Percentiles rank a stretch among this genome's conserved stretches.
These are phyloP conservation scores for Aspergillus melleus DNA, from an alignment of 2,329 filamentous ascomycete species.

Conservation along the genomic window DNA sequence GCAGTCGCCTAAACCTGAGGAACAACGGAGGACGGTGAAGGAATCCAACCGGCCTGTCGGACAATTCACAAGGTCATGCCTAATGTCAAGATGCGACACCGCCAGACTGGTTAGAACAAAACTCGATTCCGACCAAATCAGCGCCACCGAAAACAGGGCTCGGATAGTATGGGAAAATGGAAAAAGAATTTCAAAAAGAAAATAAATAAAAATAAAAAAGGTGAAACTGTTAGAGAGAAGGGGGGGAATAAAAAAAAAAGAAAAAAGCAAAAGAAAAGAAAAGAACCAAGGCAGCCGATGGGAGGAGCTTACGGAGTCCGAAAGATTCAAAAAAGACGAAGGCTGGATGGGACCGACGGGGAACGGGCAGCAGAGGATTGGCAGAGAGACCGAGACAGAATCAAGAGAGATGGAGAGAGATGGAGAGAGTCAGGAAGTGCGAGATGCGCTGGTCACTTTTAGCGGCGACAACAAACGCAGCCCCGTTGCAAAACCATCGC, in stretches of 20 bases:
- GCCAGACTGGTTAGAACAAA: not conserved
- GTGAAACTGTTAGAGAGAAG: too few species aligned
- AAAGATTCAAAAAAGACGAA: constrained; percentile 21
- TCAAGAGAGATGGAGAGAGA: not conserved
- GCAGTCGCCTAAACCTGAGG: not conserved
- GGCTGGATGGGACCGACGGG: constrained; percentile 19
- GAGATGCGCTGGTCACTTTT: constrained; percentile 3
- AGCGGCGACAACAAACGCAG: constrained; percentile 12
- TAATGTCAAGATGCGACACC: constrained; percentile 1
- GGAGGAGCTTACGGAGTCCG: not conserved
- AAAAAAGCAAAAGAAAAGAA: constrained; percentile 7
- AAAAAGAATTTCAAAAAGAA: constrained; percentile 2
- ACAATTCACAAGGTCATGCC: constrained; percentile 4
- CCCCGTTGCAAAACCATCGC: constrained; percentile 4
- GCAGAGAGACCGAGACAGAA: not conserved
- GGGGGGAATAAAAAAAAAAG: constrained; percentile 1
- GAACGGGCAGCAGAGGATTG: too few species aligned
- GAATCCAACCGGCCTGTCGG: constrained; percentile 1
- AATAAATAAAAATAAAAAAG: constrained; percentile 4
- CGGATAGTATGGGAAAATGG: not conserved
- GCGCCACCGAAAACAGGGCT: not conserved
- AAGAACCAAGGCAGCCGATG: constrained; percentile 2
- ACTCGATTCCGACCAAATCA: not conserved
- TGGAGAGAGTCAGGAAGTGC: not conserved
- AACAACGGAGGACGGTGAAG: constrained; percentile 1